Percentiles rank a stretch among this genome's conserved stretches.
phyloP scores from a whole-genome alignment of 306 rosid genomes.

The Dryas octopetala region DNA sequence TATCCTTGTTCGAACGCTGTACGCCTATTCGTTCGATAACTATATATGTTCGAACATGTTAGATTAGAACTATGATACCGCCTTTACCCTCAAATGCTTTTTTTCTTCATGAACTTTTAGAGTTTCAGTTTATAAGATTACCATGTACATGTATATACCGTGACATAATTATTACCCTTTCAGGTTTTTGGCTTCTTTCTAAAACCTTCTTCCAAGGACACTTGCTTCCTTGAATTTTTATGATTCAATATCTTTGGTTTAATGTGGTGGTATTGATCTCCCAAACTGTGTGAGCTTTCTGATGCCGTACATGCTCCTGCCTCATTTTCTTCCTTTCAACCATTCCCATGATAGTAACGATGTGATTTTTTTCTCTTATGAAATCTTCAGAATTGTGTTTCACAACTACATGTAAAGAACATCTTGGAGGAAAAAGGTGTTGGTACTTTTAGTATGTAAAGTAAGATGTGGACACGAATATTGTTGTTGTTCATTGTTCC shows the following conservation, averaged over 20 bases:
- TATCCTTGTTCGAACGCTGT: background rate
- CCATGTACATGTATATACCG: background rate
- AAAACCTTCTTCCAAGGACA: background rate
- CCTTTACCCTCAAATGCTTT: background rate
- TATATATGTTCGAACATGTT: background rate
- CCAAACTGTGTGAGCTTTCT: background rate
- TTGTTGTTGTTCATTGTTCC: background rate
- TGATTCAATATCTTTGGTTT: background rate
- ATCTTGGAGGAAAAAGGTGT: background rate
- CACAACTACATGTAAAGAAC: background rate
- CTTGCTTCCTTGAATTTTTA: background rate
- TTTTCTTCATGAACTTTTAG: background rate
- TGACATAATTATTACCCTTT: background rate
- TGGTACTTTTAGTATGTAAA: background rate
- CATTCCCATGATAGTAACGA: background rate
- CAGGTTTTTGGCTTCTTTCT: background rate
- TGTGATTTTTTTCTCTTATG: background rate
- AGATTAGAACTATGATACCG: background rate
- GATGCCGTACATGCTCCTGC: background rate
- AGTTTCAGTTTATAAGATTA: background rate
- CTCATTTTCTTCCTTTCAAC: background rate
- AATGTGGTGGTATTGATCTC: background rate
- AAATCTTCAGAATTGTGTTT: background rate
- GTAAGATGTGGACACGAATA: background rate
- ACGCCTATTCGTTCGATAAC: background rate